phyloP scores from a whole-genome alignment of 2,329 filamentous ascomycete genomes.

The Waltergamsia citrina region DNA sequence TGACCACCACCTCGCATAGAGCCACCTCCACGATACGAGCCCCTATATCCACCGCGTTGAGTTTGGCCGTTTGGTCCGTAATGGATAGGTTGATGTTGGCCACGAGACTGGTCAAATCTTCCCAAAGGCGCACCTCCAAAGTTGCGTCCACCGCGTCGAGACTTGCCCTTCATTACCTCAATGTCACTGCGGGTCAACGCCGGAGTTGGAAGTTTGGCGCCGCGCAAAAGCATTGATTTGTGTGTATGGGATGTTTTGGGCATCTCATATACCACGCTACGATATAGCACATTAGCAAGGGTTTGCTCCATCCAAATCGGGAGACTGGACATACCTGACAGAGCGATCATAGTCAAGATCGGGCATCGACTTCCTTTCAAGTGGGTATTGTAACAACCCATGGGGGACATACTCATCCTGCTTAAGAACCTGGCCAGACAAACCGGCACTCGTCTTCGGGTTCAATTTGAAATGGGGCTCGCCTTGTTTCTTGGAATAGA shows the following conservation, averaged over 20 bases:
- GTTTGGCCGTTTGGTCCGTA: constrained; percentile 12
- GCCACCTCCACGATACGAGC: constrained; percentile 5
- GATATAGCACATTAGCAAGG: constrained; percentile 15
- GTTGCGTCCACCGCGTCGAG: constrained; percentile 35
- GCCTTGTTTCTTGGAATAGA: constrained; percentile 85
- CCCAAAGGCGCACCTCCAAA: constrained; percentile 16
- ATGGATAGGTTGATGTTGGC: constrained; percentile 15
- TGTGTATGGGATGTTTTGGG: constrained; percentile 64
- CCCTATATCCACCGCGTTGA: constrained; percentile 5
- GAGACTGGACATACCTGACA: constrained; percentile 53
- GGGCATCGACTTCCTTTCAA: constrained; percentile 63
- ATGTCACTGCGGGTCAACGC: constrained; percentile 70
- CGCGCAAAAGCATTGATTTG: constrained; percentile 89
- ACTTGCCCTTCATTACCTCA: constrained; percentile 58
- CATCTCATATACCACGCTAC: constrained; percentile 80
- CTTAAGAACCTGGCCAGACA: constrained; percentile 74
- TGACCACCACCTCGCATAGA: constrained; percentile 4
- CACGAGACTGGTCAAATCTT: constrained; percentile 7
- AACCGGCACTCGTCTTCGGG: constrained; percentile 62
- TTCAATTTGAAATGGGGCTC: constrained; percentile 61
- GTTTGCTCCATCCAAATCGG: background rate
- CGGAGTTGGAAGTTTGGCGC: constrained; percentile 62
- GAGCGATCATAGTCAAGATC: constrained; percentile 78
- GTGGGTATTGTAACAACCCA: constrained; percentile 67
- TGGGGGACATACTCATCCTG: constrained; percentile 80